phyloP scores from a whole-genome alignment of 2,329 filamentous ascomycete species.

The Paecilomyces niveus region DNA sequence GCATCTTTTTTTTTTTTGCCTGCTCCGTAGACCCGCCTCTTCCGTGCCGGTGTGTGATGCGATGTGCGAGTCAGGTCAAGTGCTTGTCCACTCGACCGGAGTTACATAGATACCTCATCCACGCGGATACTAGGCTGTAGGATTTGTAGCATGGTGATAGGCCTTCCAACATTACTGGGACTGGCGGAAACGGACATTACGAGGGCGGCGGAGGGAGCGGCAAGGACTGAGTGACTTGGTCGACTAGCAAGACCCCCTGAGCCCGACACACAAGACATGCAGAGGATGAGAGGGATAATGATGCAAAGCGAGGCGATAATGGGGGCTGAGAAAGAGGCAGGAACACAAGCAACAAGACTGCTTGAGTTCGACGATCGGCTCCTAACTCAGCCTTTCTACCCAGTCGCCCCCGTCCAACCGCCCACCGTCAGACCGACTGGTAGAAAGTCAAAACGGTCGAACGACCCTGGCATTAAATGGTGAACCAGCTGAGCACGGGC shows the following conservation, averaged over 20 bases:
- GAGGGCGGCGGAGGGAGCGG: neutral
- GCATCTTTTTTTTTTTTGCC: neutral
- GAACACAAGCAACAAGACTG: neutral
- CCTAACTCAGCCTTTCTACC: neutral
- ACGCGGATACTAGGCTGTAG: neutral
- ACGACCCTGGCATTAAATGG: neutral
- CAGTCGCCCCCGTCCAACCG: neutral
- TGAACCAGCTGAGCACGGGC: neutral
- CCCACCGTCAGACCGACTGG: neutral
- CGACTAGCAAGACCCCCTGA: neutral
- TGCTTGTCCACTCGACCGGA: neutral
- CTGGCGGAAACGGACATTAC: neutral
- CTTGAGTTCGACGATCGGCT: neutral
- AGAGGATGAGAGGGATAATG: neutral
- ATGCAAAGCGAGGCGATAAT: neutral
- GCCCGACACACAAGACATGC: neutral
- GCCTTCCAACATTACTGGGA: neutral
- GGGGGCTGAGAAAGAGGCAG: neutral
- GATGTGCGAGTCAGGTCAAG: neutral
- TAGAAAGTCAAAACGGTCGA: neutral
- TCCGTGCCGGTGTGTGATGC: neutral
- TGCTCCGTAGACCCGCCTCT: neutral
- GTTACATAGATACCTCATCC: neutral
- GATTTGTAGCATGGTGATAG: neutral
- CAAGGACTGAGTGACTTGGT: neutral